A percentile compares a stretch with the other conserved stretches of the same genome.
These are phyloP conservation scores for Ascochyta pisi DNA, from an alignment of 2,329 filamentous ascomycete genomes.

Conservation along the genomic window DNA sequence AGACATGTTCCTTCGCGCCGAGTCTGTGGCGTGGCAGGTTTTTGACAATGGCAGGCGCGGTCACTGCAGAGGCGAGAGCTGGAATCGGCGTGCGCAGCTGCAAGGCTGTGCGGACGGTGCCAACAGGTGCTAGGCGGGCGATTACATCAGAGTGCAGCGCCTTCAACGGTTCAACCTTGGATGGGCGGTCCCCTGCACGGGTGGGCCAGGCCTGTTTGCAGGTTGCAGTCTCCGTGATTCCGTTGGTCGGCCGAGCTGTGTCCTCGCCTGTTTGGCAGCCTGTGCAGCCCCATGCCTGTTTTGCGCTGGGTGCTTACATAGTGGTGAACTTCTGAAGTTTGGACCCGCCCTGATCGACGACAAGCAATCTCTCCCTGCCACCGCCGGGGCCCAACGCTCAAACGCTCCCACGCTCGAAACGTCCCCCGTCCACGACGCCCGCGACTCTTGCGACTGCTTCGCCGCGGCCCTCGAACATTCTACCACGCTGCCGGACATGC, in stretches of 20 bases:
- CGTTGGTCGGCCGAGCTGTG: no score
- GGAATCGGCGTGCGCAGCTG: slow-evolving; percentile 15
- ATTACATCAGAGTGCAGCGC: slow-evolving; percentile 17
- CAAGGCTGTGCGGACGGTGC: slow-evolving; percentile 10
- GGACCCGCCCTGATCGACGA: slow-evolving; percentile 12
- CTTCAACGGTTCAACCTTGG: no score
- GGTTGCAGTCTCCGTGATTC: no score
- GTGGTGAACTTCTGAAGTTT: background rate
- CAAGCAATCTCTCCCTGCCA: slow-evolving; percentile 30
- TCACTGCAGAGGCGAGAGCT: slow-evolving; percentile 13
- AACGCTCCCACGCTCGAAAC: slow-evolving; percentile 7
- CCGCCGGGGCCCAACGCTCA: slow-evolving; percentile 5
- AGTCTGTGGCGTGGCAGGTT: slow-evolving; percentile 18
- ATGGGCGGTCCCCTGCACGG: slow-evolving; percentile 1
- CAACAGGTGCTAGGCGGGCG: slow-evolving; percentile 11
- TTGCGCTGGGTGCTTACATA: slow-evolving; percentile 1
- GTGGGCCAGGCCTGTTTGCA: background rate
- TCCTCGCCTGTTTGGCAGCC: no score
- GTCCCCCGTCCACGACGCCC: slow-evolving; percentile 1
- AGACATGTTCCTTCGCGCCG: slow-evolving; percentile 25
- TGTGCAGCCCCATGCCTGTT: slow-evolving; percentile 24
- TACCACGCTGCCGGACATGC: slow-evolving; percentile 25
- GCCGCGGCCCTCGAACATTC: slow-evolving; percentile 9
- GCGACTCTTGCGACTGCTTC: background rate
- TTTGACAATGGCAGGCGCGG: slow-evolving; percentile 1